Conservation (phyloP, 441 rosid genomes). For the Populus tomentosa region DNA sequence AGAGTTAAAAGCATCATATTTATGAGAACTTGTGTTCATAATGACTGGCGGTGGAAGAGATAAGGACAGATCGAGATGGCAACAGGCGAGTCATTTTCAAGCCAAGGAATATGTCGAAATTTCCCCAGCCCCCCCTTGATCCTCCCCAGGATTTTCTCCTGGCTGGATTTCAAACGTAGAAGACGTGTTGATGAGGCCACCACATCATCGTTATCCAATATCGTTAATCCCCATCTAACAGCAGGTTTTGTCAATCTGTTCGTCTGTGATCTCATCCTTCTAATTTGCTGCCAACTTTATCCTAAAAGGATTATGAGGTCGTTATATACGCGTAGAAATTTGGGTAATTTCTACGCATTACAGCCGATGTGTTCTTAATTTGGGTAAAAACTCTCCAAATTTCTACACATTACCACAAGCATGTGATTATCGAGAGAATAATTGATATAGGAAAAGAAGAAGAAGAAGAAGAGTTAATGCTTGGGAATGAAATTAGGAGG, state of each 20-base stretch:
- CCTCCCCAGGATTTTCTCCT: neutral
- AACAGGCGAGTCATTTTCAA: neutral
- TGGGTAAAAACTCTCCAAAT: neutral
- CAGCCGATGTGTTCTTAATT: neutral
- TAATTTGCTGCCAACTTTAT: neutral
- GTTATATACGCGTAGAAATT: neutral
- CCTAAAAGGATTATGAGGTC: neutral
- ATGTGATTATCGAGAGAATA: neutral
- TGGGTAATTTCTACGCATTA: neutral
- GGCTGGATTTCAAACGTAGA: neutral
- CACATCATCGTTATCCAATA: constrained; percentile 21
- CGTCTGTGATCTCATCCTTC: neutral
- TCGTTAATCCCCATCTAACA: neutral
- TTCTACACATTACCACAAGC: neutral
- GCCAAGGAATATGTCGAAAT: constrained; percentile 4
- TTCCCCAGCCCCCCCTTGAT: neutral
- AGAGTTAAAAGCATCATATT: neutral
- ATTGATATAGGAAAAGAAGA: neutral
- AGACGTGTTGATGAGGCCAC: constrained; percentile 2
- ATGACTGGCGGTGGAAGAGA: neutral
- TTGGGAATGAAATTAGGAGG: neutral
- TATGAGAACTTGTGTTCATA: neutral
- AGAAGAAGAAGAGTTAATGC: neutral
- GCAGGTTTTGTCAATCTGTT: neutral
- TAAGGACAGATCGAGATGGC: neutral